Conservation (phyloP, 2,329 filamentous ascomycete genomes). For the Chalaropsis thielavioides region DNA sequence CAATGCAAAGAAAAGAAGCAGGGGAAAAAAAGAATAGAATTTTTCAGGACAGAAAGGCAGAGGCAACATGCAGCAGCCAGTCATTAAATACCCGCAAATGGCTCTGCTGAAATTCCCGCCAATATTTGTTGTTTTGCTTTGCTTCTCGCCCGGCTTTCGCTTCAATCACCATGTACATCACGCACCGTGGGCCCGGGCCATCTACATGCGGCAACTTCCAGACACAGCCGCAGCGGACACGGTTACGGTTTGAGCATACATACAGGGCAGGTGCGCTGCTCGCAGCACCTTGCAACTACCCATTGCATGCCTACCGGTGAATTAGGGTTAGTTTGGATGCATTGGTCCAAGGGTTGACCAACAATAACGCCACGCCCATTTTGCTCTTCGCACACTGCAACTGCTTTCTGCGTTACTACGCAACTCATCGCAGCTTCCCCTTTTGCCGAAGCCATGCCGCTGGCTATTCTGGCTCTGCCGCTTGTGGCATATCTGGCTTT, state of each 20-base stretch:
- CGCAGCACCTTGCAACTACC: no score
- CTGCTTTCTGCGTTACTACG: background rate
- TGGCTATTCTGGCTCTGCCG: constrained; percentile 9
- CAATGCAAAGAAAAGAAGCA: background rate
- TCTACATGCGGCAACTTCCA: background rate
- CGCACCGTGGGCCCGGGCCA: background rate
- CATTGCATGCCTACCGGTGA: no score
- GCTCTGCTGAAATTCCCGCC: background rate
- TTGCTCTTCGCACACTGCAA: background rate
- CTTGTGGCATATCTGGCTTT: constrained; percentile 48
- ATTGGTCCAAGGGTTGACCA: no score
- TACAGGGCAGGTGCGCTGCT: no score
- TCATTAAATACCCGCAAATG: background rate
- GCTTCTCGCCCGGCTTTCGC: background rate
- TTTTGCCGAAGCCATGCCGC: background rate
- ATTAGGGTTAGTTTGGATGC: no score
- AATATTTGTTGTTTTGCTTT: background rate
- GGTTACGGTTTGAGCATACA: no score
- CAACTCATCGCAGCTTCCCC: background rate
- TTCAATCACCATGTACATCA: background rate
- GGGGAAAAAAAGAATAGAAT: background rate
- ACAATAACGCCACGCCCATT: no score
- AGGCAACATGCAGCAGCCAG: background rate
- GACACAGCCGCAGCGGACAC: background rate
- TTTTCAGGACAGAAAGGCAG: background rate